Conservation (phyloP, 2,329 filamentous ascomycete species). For the Colletotrichum filicis region DNA sequence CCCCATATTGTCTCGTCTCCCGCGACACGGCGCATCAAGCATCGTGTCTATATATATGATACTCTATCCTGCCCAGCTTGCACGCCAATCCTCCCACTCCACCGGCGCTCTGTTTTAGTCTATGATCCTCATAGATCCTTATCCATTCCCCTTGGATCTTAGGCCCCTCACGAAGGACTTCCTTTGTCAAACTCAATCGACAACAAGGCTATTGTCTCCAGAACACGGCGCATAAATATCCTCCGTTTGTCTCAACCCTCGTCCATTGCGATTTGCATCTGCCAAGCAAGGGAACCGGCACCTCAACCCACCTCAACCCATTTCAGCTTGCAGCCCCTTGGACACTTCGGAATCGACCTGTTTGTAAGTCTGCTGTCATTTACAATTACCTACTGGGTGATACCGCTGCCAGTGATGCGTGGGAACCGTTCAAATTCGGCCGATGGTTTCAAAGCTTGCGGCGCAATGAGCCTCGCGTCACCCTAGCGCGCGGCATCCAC, state of each 20-base stretch:
- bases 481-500: conserved; percentile 33
- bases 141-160: conserved; percentile 4
- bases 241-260: conserved; percentile 27
- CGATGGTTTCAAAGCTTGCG: conserved; percentile 29
- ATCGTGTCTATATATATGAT: conserved; percentile 34
- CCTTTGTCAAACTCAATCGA: background rate
- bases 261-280: conserved; percentile 14
- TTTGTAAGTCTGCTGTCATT: conserved; percentile 23
- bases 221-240: conserved; percentile 1
- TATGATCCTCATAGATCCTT: conserved; percentile 9
- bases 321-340: conserved; percentile 2
- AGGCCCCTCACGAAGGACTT: background rate
- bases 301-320: conserved; percentile 1
- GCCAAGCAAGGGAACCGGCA: conserved; percentile 15
- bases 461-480: conserved; percentile 28
- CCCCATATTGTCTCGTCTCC: conserved; percentile 27
- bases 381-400: conserved; percentile 16
- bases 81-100: conserved; percentile 26
- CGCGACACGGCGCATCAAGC: conserved; percentile 22
- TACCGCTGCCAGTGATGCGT: conserved; percentile 4
- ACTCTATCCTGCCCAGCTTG: conserved; percentile 25
- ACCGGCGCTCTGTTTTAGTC: background rate
- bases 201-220: conserved; percentile 21
- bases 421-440: conserved; percentile 10
- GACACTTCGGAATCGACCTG: background rate